phyloP scores from a whole-genome alignment of 1,284 basidiomycete genomes.

The Nidula niveotomentosa region DNA sequence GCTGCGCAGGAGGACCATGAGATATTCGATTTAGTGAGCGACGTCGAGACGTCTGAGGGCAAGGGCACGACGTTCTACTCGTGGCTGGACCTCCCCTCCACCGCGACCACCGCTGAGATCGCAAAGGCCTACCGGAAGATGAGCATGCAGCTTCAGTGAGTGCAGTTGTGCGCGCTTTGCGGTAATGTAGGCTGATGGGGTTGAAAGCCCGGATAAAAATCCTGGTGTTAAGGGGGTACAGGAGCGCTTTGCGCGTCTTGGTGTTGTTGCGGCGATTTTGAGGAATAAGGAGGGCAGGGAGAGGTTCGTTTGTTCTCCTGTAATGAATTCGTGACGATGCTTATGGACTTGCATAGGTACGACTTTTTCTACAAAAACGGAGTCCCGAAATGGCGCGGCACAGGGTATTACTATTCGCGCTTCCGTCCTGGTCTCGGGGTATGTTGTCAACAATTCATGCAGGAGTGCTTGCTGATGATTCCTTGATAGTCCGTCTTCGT shows the following conservation, averaged over 20 bases:
- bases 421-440: slow-evolving; percentile 89
- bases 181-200: neutral
- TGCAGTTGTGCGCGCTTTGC: slow-evolving; percentile 9
- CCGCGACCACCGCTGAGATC: slow-evolving; percentile 74
- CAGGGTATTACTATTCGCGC: slow-evolving; percentile 89
- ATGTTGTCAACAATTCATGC: slow-evolving; percentile 22
- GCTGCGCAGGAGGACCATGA: slow-evolving; percentile 80
- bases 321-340: too few species aligned
- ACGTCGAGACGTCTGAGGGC: slow-evolving; percentile 81
- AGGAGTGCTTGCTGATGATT: neutral
- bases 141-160: slow-evolving; percentile 85
- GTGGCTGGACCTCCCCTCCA: slow-evolving; percentile 72
- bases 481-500: slow-evolving; percentile 60
- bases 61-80: slow-evolving; percentile 92
- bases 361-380: slow-evolving; percentile 93
- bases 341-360: slow-evolving; percentile 46
- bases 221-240: slow-evolving; percentile 78
- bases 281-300: slow-evolving; percentile 75
- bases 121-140: slow-evolving; percentile 87
- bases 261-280: slow-evolving; percentile 83
- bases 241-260: slow-evolving; percentile 85
- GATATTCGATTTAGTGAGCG: slow-evolving; percentile 93
- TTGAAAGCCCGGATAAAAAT: slow-evolving; percentile 87
- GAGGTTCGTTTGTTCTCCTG: slow-evolving; percentile 48
- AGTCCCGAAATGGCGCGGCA: slow-evolving; percentile 87